Evolutionary conservation across 495 filamentous ascomycete species (phyloP).

Genomic region (Penicillium steckii): DNA sequence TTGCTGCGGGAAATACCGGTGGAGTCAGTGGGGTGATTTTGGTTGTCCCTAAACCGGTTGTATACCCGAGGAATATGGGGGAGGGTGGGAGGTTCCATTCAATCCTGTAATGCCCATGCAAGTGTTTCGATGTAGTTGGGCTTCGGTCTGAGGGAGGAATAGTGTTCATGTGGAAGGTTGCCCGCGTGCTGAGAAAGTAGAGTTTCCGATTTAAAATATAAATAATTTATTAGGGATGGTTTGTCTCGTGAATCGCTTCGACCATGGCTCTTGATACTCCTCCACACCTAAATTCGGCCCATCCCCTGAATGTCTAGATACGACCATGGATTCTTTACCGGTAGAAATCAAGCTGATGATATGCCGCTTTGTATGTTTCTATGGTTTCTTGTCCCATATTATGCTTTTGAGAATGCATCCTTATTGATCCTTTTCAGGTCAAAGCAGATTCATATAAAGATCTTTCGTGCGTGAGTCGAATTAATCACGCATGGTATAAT

Average conservation of each 20-base stretch:
- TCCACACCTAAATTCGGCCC: neutral
- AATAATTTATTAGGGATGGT: neutral
- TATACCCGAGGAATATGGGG: neutral
- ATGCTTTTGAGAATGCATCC: neutral
- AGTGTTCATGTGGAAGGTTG: neutral
- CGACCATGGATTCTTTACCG: neutral
- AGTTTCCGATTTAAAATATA: neutral
- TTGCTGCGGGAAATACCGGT: neutral
- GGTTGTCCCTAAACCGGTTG: neutral
- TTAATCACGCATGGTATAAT: neutral
- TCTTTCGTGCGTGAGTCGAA: neutral
- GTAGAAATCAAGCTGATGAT: neutral
- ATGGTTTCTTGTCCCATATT: neutral
- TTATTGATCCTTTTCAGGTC: neutral
- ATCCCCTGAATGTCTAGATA: neutral
- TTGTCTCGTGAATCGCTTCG: too few relatives aligned
- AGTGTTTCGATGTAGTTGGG: neutral
- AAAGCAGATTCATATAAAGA: neutral
- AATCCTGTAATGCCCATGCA: neutral
- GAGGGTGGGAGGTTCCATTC: too few relatives aligned
- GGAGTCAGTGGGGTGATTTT: neutral
- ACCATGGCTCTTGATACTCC: neutral
- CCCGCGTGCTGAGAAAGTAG: neutral
- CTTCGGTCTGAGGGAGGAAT: too few relatives aligned
- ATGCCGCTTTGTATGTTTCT: neutral